These are phyloP conservation scores for Boletus rubroflammeus DNA, from an alignment of 768 basidiomycete species.

Conservation along the genomic window DNA sequence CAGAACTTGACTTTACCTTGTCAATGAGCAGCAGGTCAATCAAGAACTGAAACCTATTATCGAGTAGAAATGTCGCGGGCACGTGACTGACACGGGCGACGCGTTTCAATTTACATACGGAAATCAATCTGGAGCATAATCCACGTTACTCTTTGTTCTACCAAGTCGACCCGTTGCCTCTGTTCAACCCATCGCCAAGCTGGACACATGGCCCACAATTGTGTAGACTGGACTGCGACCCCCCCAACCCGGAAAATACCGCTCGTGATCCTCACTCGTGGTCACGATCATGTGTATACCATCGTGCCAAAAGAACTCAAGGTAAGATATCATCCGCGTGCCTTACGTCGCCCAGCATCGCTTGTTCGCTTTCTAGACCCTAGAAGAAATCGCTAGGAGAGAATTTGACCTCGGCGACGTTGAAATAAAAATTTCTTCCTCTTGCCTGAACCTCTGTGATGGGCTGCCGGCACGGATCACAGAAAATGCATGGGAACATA, in stretches of 20 bases:
- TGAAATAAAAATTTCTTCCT: conserved; percentile 12
- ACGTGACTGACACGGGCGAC: conserved; percentile 12
- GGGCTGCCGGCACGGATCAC: conserved; percentile 24
- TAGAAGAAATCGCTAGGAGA: conserved; percentile 13
- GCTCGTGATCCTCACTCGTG: conserved; percentile 17
- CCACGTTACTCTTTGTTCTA: neutral
- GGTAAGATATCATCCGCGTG: neutral
- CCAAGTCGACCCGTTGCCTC: neutral
- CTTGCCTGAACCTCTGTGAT: conserved; percentile 21
- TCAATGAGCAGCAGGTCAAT: neutral
- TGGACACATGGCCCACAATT: conserved; percentile 22
- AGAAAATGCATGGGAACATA: conserved; percentile 12
- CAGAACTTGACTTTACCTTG: neutral
- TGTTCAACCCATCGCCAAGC: neutral
- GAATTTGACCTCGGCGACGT: conserved; percentile 22
- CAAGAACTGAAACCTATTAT: neutral
- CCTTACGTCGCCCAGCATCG: neutral
- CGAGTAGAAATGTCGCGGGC: neutral
- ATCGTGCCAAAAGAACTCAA: conserved; percentile 15
- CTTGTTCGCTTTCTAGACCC: conserved; percentile 2
- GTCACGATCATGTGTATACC: conserved; percentile 18
- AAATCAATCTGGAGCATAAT: neutral
- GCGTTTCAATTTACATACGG: neutral
- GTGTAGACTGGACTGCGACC: conserved; percentile 21
- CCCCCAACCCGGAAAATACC: conserved; percentile 22